phyloP scores from a whole-genome alignment of 495 filamentous ascomycete genomes.

The Penicillium tannophilum region DNA sequence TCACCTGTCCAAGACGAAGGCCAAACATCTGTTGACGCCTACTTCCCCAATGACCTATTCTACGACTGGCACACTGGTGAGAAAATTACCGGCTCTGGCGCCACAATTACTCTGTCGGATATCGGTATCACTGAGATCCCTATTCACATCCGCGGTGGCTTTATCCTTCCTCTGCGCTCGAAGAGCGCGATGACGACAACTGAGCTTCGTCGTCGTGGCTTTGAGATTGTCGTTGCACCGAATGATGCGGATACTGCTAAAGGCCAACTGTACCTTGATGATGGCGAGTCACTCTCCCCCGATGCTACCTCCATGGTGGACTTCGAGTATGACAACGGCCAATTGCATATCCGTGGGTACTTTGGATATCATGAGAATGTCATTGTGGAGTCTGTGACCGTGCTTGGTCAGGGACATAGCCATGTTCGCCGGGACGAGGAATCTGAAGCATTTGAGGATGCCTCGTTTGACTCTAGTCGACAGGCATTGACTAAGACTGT shows the following conservation, averaged over 20 bases:
- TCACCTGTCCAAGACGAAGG: conserved; percentile 68
- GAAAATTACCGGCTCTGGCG: conserved; percentile 58
- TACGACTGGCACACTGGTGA: conserved; percentile 75
- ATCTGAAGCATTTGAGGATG: neutral
- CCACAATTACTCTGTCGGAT: conserved; percentile 48
- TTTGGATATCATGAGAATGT: conserved; percentile 53
- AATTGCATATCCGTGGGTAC: conserved; percentile 52
- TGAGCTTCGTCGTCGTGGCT: conserved; percentile 64
- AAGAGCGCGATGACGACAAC: conserved; percentile 68
- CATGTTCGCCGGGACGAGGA: neutral
- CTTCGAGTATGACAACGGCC: conserved; percentile 55
- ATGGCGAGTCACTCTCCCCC: conserved; percentile 60
- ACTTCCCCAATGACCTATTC: conserved; percentile 74
- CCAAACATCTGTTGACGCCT: conserved; percentile 65
- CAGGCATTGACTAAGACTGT: conserved; percentile 24
- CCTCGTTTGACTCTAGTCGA: conserved; percentile 15
- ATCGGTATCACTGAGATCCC: conserved; percentile 71
- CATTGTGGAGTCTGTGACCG: conserved; percentile 48
- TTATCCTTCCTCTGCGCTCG: conserved; percentile 65
- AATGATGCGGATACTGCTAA: conserved; percentile 48
- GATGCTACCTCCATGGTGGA: conserved; percentile 46
- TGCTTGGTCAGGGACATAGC: conserved; percentile 49
- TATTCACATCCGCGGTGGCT: conserved; percentile 70
- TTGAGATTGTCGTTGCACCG: conserved; percentile 71
- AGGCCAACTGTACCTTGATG: conserved; percentile 63